Conservation (phyloP, 2,329 filamentous ascomycete species). For the Sclerotinia minor region DNA sequence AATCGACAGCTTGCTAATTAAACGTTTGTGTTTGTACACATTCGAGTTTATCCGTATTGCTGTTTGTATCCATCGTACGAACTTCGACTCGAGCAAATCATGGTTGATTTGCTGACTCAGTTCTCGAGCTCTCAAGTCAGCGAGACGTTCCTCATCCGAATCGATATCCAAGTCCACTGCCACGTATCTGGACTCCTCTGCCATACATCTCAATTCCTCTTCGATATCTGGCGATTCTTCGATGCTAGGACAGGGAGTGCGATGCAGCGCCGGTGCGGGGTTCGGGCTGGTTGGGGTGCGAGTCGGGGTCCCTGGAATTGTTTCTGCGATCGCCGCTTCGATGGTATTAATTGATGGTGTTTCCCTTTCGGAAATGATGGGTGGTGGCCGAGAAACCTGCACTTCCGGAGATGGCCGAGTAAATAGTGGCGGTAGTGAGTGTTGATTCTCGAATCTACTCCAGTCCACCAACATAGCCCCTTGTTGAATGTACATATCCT, state of each 20-base stretch:
- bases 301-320: slow-evolving; percentile 1
- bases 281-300: not conserved
- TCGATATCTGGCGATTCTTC: not conserved
- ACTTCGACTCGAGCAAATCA: slow-evolving; percentile 5
- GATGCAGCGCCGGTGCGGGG: not conserved
- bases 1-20: not conserved
- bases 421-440: no score
- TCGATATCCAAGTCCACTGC: slow-evolving; percentile 1
- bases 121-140: slow-evolving; percentile 14
- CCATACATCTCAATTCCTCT: not conserved
- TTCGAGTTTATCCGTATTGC: not conserved
- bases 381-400: not conserved
- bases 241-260: not conserved
- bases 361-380: not conserved
- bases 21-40: not conserved
- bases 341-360: not conserved
- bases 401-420: no score
- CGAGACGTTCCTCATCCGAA: slow-evolving; percentile 16
- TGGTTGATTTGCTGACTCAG: slow-evolving; percentile 11
- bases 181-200: slow-evolving; percentile 5
- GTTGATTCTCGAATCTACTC: no score
- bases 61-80: not conserved
- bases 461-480: no score
- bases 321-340: slow-evolving; percentile 7
- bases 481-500: no score